Percentiles rank a stretch among this genome's conserved stretches.
These are phyloP conservation scores for Cerrena zonata DNA, from an alignment of 1,284 basidiomycete species.

Conservation along the genomic window DNA sequence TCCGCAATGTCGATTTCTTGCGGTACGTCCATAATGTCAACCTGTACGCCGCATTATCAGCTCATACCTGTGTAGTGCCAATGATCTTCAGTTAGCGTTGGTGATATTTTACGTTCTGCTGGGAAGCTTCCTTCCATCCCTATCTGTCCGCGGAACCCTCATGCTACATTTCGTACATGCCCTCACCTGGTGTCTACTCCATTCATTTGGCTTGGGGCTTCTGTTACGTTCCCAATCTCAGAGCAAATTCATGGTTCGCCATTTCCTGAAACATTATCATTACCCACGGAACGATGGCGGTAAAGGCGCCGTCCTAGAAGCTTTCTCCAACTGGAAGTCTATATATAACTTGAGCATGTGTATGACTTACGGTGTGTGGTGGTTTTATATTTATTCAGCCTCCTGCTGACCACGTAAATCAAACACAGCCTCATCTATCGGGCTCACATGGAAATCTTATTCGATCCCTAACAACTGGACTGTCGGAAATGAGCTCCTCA, in stretches of 20 bases:
- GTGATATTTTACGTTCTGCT: constrained; percentile 50
- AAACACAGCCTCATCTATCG: constrained; percentile 66
- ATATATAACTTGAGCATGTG: constrained; percentile 89
- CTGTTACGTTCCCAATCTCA: constrained; percentile 81
- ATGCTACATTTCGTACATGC: constrained; percentile 78
- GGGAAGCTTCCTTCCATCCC: constrained; percentile 40
- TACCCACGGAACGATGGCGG: constrained; percentile 61
- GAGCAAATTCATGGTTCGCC: constrained; percentile 85
- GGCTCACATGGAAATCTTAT: constrained; percentile 85
- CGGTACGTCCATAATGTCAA: constrained; percentile 45
- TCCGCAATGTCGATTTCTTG: constrained; percentile 80
- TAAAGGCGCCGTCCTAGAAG: constrained; percentile 78
- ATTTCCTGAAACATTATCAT: constrained; percentile 89
- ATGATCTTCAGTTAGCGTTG: constrained; percentile 63
- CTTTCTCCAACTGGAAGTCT: constrained; percentile 92
- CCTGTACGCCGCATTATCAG: neutral
- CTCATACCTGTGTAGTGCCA: constrained; percentile 38
- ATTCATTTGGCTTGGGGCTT: constrained; percentile 83
- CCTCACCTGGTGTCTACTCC: constrained; percentile 80
- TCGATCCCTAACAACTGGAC: constrained; percentile 78
- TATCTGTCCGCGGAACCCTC: constrained; percentile 41
- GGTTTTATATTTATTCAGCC: constrained; percentile 5
- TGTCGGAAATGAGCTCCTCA: constrained; percentile 81
- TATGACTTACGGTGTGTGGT: constrained; percentile 82
- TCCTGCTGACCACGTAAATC: neutral